Conservation (phyloP, 2,329 filamentous ascomycete species). For the Colletotrichum magnum region DNA sequence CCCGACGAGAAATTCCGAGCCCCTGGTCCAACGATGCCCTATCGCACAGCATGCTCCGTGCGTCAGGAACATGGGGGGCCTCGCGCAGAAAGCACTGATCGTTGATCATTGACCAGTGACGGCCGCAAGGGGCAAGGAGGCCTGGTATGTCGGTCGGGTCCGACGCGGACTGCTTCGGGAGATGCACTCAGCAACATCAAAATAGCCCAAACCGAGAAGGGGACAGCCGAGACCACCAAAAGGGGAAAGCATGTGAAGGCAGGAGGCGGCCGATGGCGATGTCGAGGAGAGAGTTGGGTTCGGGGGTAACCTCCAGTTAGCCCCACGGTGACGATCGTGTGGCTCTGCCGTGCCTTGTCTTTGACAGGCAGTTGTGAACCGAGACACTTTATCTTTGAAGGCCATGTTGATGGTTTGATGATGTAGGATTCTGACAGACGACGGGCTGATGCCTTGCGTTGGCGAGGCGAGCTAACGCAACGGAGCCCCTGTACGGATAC, state of each 20-base stretch:
- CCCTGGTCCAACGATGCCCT: slow-evolving; percentile 8
- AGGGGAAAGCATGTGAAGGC: slow-evolving; percentile 27
- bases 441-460: slow-evolving; percentile 17
- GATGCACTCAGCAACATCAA: slow-evolving; percentile 13
- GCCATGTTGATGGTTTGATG: slow-evolving; percentile 23
- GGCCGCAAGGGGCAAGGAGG: slow-evolving; percentile 9
- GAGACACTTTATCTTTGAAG: slow-evolving; percentile 21
- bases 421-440: slow-evolving; percentile 27
- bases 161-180: slow-evolving; percentile 23
- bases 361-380: slow-evolving; percentile 1
- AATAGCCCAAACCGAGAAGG: slow-evolving; percentile 22
- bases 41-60: slow-evolving; percentile 4
- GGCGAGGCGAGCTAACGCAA: slow-evolving; percentile 24
- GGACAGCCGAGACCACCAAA: slow-evolving; percentile 17
- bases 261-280: slow-evolving; percentile 31
- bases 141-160: slow-evolving; percentile 26
- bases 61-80: slow-evolving; percentile 9
- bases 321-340: slow-evolving; percentile 30
- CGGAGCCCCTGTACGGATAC: neutral
- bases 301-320: slow-evolving; percentile 25
- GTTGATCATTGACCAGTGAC: slow-evolving; percentile 7
- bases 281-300: neutral
- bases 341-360: slow-evolving; percentile 25
- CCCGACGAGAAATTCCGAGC: neutral
- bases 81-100: slow-evolving; percentile 7